Conservation (phyloP, 2,329 filamentous ascomycete species). For the Passalora sequoiae region DNA sequence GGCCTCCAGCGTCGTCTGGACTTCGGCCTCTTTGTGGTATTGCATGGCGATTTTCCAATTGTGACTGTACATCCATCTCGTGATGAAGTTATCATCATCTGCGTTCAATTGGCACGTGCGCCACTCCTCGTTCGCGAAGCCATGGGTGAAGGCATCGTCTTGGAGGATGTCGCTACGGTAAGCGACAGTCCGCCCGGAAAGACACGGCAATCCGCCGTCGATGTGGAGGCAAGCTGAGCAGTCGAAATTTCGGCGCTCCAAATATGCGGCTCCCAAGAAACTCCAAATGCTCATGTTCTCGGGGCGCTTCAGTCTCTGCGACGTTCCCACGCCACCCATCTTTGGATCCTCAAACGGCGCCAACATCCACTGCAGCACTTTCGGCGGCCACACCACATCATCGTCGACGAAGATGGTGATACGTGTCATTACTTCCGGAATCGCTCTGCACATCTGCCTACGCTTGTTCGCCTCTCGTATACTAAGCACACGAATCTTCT, state of each 20-base stretch:
- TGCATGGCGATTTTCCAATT: constrained; percentile 94
- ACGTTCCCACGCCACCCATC: constrained; percentile 88
- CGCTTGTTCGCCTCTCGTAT: constrained; percentile 91
- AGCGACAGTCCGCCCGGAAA: constrained; percentile 88
- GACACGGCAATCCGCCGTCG: constrained; percentile 92
- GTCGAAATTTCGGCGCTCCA: constrained; percentile 92
- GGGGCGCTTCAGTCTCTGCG: constrained; percentile 74
- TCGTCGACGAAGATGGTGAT: constrained; percentile 94
- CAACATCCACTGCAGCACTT: constrained; percentile 83
- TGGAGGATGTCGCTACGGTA: constrained; percentile 85
- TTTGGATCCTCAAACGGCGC: constrained; percentile 80
- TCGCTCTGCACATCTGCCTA: constrained; percentile 84
- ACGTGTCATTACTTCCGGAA: constrained; percentile 73
- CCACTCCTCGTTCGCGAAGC: constrained; percentile 90
- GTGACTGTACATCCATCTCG: constrained; percentile 88
- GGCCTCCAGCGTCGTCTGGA: constrained; percentile 88
- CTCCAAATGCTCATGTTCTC: constrained; percentile 66
- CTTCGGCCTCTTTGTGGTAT: constrained; percentile 83
- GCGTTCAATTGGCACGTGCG: constrained; percentile 83
- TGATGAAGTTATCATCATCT: constrained; percentile 98
- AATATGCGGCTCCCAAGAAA: constrained; percentile 85
- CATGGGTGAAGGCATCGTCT: constrained; percentile 77
- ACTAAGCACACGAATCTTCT: constrained; percentile 67
- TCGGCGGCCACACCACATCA: constrained; percentile 86
- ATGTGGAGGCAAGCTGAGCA: constrained; percentile 93